These are phyloP conservation scores for Aspergillus ellipticus DNA, from an alignment of 495 filamentous ascomycete species.

Conservation along the genomic window DNA sequence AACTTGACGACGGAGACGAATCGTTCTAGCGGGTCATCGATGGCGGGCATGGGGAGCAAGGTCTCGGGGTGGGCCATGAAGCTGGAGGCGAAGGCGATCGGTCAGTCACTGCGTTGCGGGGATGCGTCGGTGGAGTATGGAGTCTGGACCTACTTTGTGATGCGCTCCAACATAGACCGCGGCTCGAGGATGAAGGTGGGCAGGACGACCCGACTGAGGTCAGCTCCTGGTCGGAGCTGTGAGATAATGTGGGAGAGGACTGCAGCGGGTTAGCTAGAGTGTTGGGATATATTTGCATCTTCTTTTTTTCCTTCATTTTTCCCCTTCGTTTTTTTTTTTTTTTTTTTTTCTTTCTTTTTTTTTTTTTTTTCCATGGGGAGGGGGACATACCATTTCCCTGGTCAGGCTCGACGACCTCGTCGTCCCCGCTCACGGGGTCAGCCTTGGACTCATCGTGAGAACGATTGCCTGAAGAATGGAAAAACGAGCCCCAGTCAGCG, in stretches of 20 bases:
- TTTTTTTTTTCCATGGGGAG: background rate
- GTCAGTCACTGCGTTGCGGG: constrained; percentile 2
- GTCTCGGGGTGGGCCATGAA: constrained; percentile 99
- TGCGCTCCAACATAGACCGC: constrained; percentile 94
- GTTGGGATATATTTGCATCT: background rate
- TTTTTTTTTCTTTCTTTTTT: background rate
- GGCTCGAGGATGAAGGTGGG: constrained; percentile 98
- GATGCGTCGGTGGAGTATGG: background rate
- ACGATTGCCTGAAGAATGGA: constrained; percentile 41
- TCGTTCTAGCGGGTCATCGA: constrained; percentile 85
- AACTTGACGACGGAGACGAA: constrained; percentile 97
- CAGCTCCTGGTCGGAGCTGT: constrained; percentile 90
- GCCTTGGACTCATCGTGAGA: constrained; percentile 48
- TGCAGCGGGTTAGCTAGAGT: background rate
- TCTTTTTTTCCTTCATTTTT: background rate
- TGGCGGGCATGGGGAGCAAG: constrained; percentile 77
- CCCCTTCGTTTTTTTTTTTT: background rate
- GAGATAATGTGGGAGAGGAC: constrained; percentile 95
- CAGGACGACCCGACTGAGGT: constrained; percentile 88
- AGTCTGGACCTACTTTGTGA: constrained; percentile 74
- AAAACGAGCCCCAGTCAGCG: constrained; percentile 28
- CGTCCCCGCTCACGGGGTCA: constrained; percentile 49
- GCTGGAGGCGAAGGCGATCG: constrained; percentile 40
- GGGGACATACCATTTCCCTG: constrained; percentile 52
- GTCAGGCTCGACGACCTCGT: constrained; percentile 74